phyloP scores from a whole-genome alignment of 2,329 filamentous ascomycete genomes.

The Sphaerulina populicola region DNA sequence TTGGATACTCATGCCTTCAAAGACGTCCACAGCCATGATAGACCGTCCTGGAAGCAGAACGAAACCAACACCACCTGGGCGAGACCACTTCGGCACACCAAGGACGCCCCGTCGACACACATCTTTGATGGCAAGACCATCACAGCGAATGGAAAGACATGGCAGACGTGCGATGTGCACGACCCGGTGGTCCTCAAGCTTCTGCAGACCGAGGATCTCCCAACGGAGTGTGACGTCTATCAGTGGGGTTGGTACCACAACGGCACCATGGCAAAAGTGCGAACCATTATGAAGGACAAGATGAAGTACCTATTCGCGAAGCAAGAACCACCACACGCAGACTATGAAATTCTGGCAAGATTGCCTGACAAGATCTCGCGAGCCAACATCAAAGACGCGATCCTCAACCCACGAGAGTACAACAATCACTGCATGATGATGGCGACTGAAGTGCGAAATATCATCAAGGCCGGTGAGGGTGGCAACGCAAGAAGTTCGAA shows the following conservation, averaged over 20 bases:
- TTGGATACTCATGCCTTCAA: slow-evolving; percentile 37
- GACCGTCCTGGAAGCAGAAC: slow-evolving; percentile 5
- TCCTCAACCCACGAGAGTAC: slow-evolving; percentile 1
- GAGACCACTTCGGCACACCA: slow-evolving; percentile 15
- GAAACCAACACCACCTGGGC: slow-evolving; percentile 16
- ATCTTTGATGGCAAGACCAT: slow-evolving; percentile 74
- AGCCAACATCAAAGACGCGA: slow-evolving; percentile 15
- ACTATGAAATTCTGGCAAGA: slow-evolving; percentile 20
- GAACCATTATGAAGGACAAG: slow-evolving; percentile 81
- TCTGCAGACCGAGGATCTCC: slow-evolving; percentile 52
- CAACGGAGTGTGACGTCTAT: slow-evolving; percentile 41
- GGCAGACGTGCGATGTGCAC: slow-evolving; percentile 87
- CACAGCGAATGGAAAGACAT: slow-evolving; percentile 74
- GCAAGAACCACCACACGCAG: slow-evolving; percentile 27
- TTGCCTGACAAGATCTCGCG: slow-evolving; percentile 19
- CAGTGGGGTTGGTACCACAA: slow-evolving; percentile 75
- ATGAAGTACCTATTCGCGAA: slow-evolving; percentile 45
- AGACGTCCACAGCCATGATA: slow-evolving; percentile 7
- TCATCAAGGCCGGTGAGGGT: slow-evolving; percentile 10
- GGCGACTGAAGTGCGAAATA: slow-evolving; percentile 10
- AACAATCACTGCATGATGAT: slow-evolving; percentile 8
- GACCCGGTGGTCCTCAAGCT: slow-evolving; percentile 65
- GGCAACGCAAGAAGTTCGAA: slow-evolving; percentile 4
- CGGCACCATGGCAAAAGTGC: slow-evolving; percentile 73
- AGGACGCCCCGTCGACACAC: slow-evolving; percentile 49